phyloP scores from a whole-genome alignment of 2,329 filamentous ascomycete species.

The Diaporthe destruens region DNA sequence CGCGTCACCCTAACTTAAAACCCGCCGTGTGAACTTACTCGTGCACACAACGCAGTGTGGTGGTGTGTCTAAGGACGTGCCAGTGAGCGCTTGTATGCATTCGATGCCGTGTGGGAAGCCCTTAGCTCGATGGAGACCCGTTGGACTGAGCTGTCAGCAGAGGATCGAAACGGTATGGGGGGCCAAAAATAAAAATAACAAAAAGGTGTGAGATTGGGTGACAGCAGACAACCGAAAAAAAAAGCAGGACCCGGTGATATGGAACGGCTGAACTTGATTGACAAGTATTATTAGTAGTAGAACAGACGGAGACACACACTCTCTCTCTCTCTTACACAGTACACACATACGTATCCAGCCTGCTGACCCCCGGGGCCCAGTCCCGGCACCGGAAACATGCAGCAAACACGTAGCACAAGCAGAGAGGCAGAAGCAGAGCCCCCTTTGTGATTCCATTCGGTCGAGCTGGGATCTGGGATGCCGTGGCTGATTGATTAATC shows the following conservation, averaged over 20 bases:
- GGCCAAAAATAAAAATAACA: background rate
- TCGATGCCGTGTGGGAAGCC: background rate
- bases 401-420: background rate
- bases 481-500: background rate
- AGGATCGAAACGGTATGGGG: background rate
- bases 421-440: slow-evolving; percentile 1
- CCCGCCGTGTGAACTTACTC: slow-evolving; percentile 30
- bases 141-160: background rate
- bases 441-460: background rate
- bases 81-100: background rate
- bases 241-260: background rate
- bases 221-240: background rate
- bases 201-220: slow-evolving; percentile 6
- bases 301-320: background rate
- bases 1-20: slow-evolving; percentile 40
- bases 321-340: no score
- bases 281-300: background rate
- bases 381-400: slow-evolving; percentile 8
- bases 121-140: slow-evolving; percentile 22
- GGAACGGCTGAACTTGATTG: background rate
- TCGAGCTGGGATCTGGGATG: background rate
- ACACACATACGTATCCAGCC: background rate
- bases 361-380: background rate
- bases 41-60: background rate
- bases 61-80: background rate